Percentiles rank a stretch among this genome's conserved stretches.
phyloP scores from a whole-genome alignment of 805 yeast genomes.

The Danielia oregonensis region DNA sequence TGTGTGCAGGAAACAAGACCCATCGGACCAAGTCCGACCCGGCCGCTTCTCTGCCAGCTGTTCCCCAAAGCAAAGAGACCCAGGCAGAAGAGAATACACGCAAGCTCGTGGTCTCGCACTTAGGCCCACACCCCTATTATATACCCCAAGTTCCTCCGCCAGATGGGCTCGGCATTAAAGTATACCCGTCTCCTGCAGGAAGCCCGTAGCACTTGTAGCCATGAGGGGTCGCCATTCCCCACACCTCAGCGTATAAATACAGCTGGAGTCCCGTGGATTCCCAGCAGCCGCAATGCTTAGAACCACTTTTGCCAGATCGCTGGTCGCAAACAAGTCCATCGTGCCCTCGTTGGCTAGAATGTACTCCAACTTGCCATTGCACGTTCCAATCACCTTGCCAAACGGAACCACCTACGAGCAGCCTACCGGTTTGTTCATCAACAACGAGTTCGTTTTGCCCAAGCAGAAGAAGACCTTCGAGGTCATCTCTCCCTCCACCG shows the following conservation, averaged over 20 bases:
- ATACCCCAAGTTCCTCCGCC: too few relatives aligned
- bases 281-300: conserved; percentile 3
- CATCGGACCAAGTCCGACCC: too few relatives aligned
- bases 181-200: background rate
- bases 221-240: conserved; percentile 2
- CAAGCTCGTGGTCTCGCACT: too few relatives aligned
- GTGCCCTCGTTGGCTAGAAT: conserved; percentile 15
- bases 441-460: conserved; percentile 72
- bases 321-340: conserved; percentile 3
- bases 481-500: conserved; percentile 66
- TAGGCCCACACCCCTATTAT: too few relatives aligned
- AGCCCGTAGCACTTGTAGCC: too few relatives aligned
- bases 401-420: conserved; percentile 70
- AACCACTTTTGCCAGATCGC: conserved; percentile 4
- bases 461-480: conserved; percentile 54
- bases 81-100: too few relatives aligned
- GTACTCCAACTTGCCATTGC: conserved; percentile 32
- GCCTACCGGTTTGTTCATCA: conserved; percentile 87
- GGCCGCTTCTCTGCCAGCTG: too few relatives aligned
- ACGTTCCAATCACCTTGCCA: conserved; percentile 55
- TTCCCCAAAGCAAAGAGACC: too few relatives aligned
- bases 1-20: too few relatives aligned
- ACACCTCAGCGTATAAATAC: conserved; percentile 2
- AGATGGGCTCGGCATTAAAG: background rate
- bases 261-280: background rate